Evolutionary conservation across 176 grass and related monocot species (phyloP), one percentile per base, ranked within the genome.

Genomic region (Aegilops tauschii): DNA sequence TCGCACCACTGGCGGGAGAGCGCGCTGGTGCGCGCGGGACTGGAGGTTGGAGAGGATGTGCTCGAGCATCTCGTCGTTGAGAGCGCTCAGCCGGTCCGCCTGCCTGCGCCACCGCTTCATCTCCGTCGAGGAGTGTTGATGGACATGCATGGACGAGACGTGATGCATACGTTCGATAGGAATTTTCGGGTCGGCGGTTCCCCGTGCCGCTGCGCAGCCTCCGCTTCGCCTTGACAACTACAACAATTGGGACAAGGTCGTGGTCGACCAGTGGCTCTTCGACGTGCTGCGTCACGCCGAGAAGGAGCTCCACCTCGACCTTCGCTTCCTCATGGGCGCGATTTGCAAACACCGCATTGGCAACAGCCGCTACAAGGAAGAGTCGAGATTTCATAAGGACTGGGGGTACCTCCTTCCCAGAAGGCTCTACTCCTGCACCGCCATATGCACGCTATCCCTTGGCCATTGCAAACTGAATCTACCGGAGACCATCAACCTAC

Each of bases 31-130:
- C 79, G 44, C n/a, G 17, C 18, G 40, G 63, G 79, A 50, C 28
- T 2, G 3, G 27, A 82, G 79, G 28, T 32, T 18, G 18, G 79
- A 82, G 42, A 82, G 79, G 27, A 82, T 4, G 32, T 42, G 29
- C 5, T 47, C 11, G 0, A 82, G 42, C 12, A 21, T 28, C 27
- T 23, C 27, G 79, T 82, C 42, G 9, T 7, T 18, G 9, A 82
- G 79, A 52, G 62, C 64, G 64, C 79, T 69, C 39, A 82, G 79
- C 8, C 63, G 79, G 64, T 82, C 64, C 69, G 36, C 21, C 8
- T 13, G 69, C 25, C 80, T 40, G 52, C 52, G 52, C 5, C 12
- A 5, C 37, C 21, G 12, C 37, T 12, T 37, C 21, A 39, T 72
- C 36, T 44, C 42, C 1, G 8, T 21, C 47, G 1, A 16, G 13